Conservation (phyloP, 495 filamentous ascomycete genomes). For the Penicillium ochrochloron region DNA sequence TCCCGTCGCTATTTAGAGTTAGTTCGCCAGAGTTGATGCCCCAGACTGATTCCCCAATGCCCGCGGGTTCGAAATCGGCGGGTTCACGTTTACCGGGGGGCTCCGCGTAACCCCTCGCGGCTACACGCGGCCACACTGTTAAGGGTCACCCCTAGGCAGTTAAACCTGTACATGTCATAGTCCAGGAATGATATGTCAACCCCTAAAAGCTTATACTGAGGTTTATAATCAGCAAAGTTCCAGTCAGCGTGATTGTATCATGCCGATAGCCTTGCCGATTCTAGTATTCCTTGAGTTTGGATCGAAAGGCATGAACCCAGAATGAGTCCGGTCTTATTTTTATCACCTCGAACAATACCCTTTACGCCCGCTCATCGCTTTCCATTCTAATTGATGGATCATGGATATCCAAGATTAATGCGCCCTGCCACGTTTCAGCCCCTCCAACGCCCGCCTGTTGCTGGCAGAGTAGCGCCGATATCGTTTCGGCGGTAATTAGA, state of each 20-base stretch:
- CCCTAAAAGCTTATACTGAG: not conserved
- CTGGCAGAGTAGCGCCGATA: not conserved
- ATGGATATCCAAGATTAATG: not conserved
- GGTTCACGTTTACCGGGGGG: constrained; percentile 16
- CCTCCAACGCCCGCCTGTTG: not conserved
- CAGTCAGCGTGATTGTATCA: not conserved
- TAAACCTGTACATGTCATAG: not conserved
- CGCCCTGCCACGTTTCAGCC: not conserved
- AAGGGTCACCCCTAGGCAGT: not conserved
- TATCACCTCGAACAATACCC: not conserved
- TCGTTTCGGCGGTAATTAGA: not conserved
- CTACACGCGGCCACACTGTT: constrained; percentile 16
- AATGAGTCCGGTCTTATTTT: not conserved
- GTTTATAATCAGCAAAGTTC: not conserved
- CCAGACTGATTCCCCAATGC: constrained; percentile 12
- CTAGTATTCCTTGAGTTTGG: not conserved
- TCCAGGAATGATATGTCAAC: not conserved
- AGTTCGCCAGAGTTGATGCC: constrained; percentile 2
- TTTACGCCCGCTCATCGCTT: not conserved
- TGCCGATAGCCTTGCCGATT: not conserved
- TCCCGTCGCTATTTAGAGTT: constrained; percentile 17
- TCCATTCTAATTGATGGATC: not conserved
- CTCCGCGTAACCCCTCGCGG: constrained; percentile 18
- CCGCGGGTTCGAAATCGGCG: constrained; percentile 19
- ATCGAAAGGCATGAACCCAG: not conserved